These are phyloP conservation scores for Arachis stenosperma DNA, from an alignment of 306 rosid genomes.

Conservation along the genomic window DNA sequence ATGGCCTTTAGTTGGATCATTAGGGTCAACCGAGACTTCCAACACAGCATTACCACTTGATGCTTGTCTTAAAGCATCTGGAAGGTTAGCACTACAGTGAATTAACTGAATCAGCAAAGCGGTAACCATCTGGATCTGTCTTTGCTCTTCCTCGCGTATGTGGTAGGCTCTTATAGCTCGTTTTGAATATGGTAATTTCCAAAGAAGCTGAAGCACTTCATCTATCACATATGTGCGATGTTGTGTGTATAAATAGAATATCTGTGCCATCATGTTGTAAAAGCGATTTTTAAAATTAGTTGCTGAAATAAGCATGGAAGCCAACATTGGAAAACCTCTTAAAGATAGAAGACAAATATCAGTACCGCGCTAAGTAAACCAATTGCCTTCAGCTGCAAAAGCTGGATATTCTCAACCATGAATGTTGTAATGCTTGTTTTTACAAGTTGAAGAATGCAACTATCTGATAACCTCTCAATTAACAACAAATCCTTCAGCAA, in stretches of 20 bases:
- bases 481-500: slow-evolving; percentile 88
- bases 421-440: slow-evolving; percentile 90
- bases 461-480: slow-evolving; percentile 91
- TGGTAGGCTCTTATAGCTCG: slow-evolving; percentile 91
- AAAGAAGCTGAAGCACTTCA: slow-evolving; percentile 88
- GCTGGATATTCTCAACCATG: slow-evolving; percentile 95
- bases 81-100: slow-evolving; percentile 92
- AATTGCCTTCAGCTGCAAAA: slow-evolving; percentile 93
- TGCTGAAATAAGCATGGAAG: slow-evolving; percentile 20
- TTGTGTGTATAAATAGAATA: slow-evolving; percentile 81
- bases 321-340: slow-evolving; percentile 24
- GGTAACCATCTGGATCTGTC: slow-evolving; percentile 96
- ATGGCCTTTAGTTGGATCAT: slow-evolving; percentile 68
- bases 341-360: slow-evolving; percentile 37
- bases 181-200: slow-evolving; percentile 84
- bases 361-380: slow-evolving; percentile 87
- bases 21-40: slow-evolving; percentile 71
- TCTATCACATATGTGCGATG: slow-evolving; percentile 93
- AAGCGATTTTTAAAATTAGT: slow-evolving; percentile 21
- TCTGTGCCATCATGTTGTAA: slow-evolving; percentile 60
- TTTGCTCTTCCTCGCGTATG: slow-evolving; percentile 92
- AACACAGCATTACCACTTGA: slow-evolving; percentile 69
- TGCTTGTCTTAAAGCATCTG: slow-evolving; percentile 78
- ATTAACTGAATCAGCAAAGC: slow-evolving; percentile 92
- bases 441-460: slow-evolving; percentile 91